These are phyloP conservation scores for Sclerotinia subarctica DNA, from an alignment of 2,329 filamentous ascomycete genomes.

Conservation along the genomic window DNA sequence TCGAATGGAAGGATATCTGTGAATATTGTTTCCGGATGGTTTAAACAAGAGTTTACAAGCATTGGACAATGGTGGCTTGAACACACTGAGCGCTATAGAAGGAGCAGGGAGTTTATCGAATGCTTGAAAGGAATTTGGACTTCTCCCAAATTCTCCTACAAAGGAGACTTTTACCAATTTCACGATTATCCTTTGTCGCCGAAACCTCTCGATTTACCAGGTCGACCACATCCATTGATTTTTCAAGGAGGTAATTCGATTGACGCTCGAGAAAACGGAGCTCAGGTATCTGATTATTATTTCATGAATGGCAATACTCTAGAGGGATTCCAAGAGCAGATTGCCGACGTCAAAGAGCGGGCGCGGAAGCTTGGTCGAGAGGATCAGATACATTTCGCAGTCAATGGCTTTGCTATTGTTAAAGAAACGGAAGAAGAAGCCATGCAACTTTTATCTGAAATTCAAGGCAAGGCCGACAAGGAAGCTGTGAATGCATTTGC, in stretches of 20 bases:
- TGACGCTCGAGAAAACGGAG: slow-evolving; percentile 50
- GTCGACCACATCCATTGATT: slow-evolving; percentile 49
- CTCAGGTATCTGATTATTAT: slow-evolving; percentile 49
- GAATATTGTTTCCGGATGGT: slow-evolving; percentile 53
- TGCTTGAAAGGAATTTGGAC: slow-evolving; percentile 53
- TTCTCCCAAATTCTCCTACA: slow-evolving; percentile 47
- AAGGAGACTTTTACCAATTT: slow-evolving; percentile 53
- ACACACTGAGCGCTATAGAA: slow-evolving; percentile 49
- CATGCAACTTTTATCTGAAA: slow-evolving; percentile 48
- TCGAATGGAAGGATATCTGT: slow-evolving; percentile 50
- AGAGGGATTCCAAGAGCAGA: slow-evolving; percentile 50
- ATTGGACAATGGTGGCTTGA: slow-evolving; percentile 55
- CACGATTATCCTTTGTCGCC: slow-evolving; percentile 49
- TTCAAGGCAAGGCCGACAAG: slow-evolving; percentile 51
- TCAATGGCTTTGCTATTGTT: slow-evolving; percentile 51
- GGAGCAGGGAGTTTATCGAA: slow-evolving; percentile 50
- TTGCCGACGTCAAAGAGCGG: slow-evolving; percentile 47
- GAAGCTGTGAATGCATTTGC: slow-evolving; percentile 50
- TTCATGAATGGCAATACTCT: slow-evolving; percentile 57
- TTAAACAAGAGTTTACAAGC: slow-evolving; percentile 50
- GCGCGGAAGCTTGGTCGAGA: slow-evolving; percentile 46
- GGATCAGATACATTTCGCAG: slow-evolving; percentile 47
- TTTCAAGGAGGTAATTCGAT: slow-evolving; percentile 53
- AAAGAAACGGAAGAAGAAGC: slow-evolving; percentile 51
- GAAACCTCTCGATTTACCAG: slow-evolving; percentile 46